phyloP scores from a whole-genome alignment of 495 filamentous ascomycete species.

The Neurospora hispaniola region DNA sequence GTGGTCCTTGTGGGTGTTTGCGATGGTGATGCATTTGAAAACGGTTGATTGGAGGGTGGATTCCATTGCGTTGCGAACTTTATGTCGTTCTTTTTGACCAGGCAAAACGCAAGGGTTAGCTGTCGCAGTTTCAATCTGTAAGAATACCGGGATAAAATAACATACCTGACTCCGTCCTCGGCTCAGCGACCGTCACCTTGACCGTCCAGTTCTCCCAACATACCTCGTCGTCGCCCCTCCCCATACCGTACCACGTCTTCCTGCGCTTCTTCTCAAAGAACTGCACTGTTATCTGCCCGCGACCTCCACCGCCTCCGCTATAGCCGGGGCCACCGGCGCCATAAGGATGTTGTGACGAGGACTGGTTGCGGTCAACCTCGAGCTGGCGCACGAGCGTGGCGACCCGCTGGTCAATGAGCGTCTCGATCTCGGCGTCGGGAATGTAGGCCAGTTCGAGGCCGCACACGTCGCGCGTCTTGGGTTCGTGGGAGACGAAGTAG shows the following conservation, averaged over 20 bases:
- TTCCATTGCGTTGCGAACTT: constrained; percentile 80
- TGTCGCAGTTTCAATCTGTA: no score
- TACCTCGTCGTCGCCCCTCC: constrained; percentile 71
- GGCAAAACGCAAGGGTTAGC: background rate
- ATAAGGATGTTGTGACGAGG: constrained; percentile 2
- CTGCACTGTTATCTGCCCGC: constrained; percentile 75
- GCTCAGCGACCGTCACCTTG: constrained; percentile 82
- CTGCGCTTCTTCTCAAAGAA: constrained; percentile 89
- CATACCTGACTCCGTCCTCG: constrained; percentile 78
- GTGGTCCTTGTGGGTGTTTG: constrained; percentile 85
- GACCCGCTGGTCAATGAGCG: constrained; percentile 81
- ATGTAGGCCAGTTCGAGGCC: constrained; percentile 86
- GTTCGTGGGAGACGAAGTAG: constrained; percentile 78
- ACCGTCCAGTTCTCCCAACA: constrained; percentile 95
- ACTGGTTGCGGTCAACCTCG: constrained; percentile 33
- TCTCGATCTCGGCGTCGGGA: constrained; percentile 82
- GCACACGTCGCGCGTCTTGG: constrained; percentile 80
- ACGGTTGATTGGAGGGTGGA: constrained; percentile 74
- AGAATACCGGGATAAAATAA: background rate
- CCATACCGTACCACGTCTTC: constrained; percentile 70
- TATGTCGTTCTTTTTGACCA: constrained; percentile 54
- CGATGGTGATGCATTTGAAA: constrained; percentile 76
- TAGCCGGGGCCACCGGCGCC: constrained; percentile 4
- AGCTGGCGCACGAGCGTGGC: constrained; percentile 60
- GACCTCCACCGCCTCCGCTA: constrained; percentile 30